phyloP scores from a whole-genome alignment of 768 basidiomycete species.

The Fomitopsis serialis region DNA sequence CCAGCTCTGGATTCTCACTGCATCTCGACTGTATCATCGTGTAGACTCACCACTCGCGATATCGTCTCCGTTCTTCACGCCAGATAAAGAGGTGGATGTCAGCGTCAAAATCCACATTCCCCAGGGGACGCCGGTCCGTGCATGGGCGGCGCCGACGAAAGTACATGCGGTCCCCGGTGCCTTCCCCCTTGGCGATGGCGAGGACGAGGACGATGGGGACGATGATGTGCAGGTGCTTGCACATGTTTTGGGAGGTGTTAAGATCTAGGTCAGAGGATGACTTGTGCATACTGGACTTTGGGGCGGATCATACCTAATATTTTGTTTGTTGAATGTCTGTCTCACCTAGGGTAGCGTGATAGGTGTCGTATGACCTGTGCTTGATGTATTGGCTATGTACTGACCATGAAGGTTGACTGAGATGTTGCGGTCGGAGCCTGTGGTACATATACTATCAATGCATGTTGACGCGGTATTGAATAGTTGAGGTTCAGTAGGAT shows the following conservation, averaged over 20 bases:
- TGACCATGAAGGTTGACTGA: too few relatives aligned
- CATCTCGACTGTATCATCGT: background rate
- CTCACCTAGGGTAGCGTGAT: too few relatives aligned
- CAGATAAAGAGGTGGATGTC: background rate
- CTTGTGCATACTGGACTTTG: background rate
- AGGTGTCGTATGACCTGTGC: too few relatives aligned
- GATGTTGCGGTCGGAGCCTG: too few relatives aligned
- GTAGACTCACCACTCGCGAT: conserved; percentile 10
- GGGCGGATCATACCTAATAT: too few relatives aligned
- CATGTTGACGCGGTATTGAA: too few relatives aligned
- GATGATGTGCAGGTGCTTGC: conserved; percentile 12
- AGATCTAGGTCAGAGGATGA: background rate
- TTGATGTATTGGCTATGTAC: too few relatives aligned
- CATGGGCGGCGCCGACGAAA: background rate
- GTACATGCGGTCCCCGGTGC: background rate
- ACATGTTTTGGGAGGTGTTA: conserved; percentile 6
- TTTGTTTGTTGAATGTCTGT: too few relatives aligned
- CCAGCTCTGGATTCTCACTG: background rate
- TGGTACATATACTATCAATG: too few relatives aligned
- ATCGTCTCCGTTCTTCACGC: background rate
- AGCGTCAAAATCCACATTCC: background rate
- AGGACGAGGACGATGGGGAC: background rate
- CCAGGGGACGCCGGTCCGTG: background rate
- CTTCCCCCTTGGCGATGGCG: background rate
- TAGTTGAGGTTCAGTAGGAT: too few relatives aligned